Percentiles rank a stretch among this genome's conserved stretches.
Evolutionary conservation across 2,329 filamentous ascomycete species (phyloP).

Genomic region (Ophiostoma pallidulum): DNA sequence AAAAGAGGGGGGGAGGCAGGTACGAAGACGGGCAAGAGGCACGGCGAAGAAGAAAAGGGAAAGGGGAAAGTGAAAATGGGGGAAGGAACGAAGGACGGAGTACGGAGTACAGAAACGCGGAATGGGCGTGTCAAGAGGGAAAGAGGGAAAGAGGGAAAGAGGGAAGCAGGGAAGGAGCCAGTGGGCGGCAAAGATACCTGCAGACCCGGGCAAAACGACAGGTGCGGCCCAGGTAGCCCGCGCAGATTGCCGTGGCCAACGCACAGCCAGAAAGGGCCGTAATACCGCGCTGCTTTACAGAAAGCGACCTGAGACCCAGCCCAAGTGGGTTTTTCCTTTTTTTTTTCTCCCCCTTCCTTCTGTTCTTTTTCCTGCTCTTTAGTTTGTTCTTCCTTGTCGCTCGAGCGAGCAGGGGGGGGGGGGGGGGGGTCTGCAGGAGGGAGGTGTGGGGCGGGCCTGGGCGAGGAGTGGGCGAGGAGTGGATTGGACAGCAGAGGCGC

Average conservation of each 20-base stretch:
- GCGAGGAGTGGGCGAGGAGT: too few relatives aligned
- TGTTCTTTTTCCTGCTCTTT: background rate
- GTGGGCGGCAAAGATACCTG: background rate
- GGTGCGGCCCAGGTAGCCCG: conserved; percentile 7
- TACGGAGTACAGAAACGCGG: conserved; percentile 12
- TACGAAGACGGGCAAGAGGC: background rate
- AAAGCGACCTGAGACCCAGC: conserved; percentile 10
- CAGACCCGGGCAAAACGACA: conserved; percentile 2
- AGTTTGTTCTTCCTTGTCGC: background rate
- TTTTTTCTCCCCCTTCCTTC: conserved; percentile 1
- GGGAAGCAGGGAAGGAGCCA: conserved; percentile 5
- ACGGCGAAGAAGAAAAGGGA: background rate
- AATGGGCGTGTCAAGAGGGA: conserved; percentile 8
- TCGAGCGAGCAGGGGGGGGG: conserved; percentile 10
- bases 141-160: conserved; percentile 7
- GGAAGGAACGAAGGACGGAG: conserved; percentile 6
- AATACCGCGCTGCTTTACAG: conserved; percentile 3
- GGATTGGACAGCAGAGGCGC: conserved; percentile 17
- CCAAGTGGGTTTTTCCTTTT: conserved; percentile 8
- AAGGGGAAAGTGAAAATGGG: conserved; percentile 2
- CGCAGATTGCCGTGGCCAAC: conserved; percentile 12
- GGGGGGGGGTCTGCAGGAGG: too few relatives aligned
- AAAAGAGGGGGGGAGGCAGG: conserved; percentile 2
- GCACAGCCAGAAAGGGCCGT: background rate
- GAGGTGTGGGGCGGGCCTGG: conserved; percentile 12